Conservation (phyloP, 495 filamentous ascomycete species). For the Haplographium delicatum region DNA sequence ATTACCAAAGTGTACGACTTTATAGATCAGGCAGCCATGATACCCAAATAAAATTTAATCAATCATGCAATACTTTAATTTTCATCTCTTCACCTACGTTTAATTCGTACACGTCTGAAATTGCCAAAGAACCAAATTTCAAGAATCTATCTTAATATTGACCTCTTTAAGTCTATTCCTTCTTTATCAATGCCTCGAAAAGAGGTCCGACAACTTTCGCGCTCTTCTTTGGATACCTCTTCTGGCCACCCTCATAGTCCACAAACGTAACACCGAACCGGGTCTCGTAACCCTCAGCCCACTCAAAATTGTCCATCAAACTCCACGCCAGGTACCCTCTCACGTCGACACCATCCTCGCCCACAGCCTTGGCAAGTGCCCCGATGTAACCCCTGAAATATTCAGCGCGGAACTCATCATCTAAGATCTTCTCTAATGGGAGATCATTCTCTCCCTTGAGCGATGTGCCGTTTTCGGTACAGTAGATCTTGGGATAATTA, state of each 20-base stretch:
- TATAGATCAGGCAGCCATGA: no score
- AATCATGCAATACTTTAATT: no score
- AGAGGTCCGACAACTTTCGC: conserved; percentile 59
- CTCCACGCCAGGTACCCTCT: conserved; percentile 75
- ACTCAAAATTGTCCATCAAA: conserved; percentile 69
- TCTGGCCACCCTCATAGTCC: conserved; percentile 69
- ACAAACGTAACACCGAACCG: conserved; percentile 75
- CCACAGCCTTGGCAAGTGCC: conserved; percentile 62
- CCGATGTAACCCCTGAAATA: conserved; percentile 71
- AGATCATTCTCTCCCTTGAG: conserved; percentile 75
- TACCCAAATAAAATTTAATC: no score
- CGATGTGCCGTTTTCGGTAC: conserved; percentile 78
- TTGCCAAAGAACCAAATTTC: no score
- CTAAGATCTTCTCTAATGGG: conserved; percentile 58
- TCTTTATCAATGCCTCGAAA: conserved; percentile 53
- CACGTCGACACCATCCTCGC: conserved; percentile 65
- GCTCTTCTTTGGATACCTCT: conserved; percentile 74
- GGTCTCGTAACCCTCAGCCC: conserved; percentile 80
- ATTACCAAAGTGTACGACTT: no score
- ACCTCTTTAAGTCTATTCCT: conserved; percentile 27
- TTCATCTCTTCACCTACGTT: no score
- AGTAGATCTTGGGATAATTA: conserved; percentile 66
- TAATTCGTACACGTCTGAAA: no score
- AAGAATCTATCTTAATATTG: no score
- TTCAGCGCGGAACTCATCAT: conserved; percentile 69